Evolutionary conservation across 352 stramenopile genomes (phyloP), one percentile per base, ranked within the genome.

Genomic region (Pythium myriotylum): DNA sequence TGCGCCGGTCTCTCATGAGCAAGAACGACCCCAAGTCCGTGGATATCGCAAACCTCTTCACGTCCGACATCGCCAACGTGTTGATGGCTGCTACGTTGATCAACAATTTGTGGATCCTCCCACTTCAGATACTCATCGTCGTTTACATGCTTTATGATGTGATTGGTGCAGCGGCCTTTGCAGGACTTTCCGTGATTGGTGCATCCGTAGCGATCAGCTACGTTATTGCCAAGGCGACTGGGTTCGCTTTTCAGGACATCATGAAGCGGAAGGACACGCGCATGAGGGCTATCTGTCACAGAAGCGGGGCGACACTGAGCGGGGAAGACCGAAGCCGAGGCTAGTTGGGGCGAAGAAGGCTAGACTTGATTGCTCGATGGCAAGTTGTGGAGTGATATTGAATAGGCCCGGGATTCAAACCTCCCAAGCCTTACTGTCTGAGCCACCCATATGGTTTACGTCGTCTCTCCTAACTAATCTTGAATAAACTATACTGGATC

Each of bases 41-140:
- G 2, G 76, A 84, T 14, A 60, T 82, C 20, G 48, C 67, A 40
- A 84, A 84, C 51, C 46, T 81, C 20, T 80, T 68, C 57, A 74
- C 67, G 20, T 68, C 66, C 16, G 74, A 86, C 43, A 58, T 68
- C 17, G 39, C 60, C 27, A 67, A 50, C 26, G 37, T 81, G 22
- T 55, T 76, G 12, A 62, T 49, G 13, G 74, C 73, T 2, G 61
- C 77, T 32, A 66, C 29, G n/a, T n/a, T n/a, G n/a, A n/a, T n/a
- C n/a, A n/a, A n/a, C n/a, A n/a, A n/a, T n/a, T n/a, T n/a, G n/a
- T 76, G 68, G 68, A 61, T 67, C 16, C 8, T 76, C 33, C 68
- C 68, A 17, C 29, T 76, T 1, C 63, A 73, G 37, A 57, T 76
- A 13, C 26, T 22, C 4, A 45, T 19, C 3, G 55, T 70, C 42